Percentiles rank a stretch among this genome's conserved stretches.
Conservation (phyloP, 352 stramenopile genomes). For the Achlya hypogyna region DNA sequence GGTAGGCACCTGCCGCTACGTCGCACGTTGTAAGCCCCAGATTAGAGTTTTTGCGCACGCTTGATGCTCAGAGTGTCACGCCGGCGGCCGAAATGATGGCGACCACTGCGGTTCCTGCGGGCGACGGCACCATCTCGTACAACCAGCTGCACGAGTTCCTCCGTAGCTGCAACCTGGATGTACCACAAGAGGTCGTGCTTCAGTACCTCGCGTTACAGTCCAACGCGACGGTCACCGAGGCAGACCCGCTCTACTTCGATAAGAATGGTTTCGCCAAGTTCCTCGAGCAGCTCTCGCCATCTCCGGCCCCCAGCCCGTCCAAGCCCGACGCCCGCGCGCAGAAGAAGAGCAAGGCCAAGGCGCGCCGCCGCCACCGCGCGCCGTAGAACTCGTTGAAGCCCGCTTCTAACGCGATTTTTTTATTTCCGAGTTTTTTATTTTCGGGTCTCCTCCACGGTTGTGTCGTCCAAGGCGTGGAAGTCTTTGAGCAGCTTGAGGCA, state of each 20-base stretch:
- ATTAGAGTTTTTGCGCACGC: slow-evolving; percentile 4
- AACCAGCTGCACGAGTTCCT: slow-evolving; percentile 17
- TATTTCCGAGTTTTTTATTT: too few species aligned
- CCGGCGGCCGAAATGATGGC: not conserved
- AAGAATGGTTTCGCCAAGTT: slow-evolving; percentile 7
- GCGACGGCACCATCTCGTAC: slow-evolving; percentile 6
- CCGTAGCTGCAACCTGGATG: slow-evolving; percentile 5
- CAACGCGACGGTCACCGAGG: not conserved
- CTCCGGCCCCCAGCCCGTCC: not conserved
- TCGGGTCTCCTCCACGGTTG: not conserved
- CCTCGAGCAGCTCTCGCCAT: not conserved
- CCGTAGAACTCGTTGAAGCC: not conserved
- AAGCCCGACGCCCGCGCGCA: not conserved
- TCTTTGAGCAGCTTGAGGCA: not conserved
- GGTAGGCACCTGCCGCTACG: not conserved
- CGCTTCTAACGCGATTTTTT: too few species aligned
- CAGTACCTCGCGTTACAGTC: not conserved
- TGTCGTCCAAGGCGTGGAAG: not conserved
- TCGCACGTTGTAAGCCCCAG: not conserved
- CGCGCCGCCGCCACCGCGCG: not conserved
- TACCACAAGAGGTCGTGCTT: not conserved
- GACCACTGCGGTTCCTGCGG: not conserved
- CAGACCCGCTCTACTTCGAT: slow-evolving; percentile 1
- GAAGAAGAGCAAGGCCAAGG: slow-evolving; percentile 15
- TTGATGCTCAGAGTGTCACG: not conserved